Conservation (phyloP, 192 early-diverging fungal species). For the Podila clonocystis region DNA sequence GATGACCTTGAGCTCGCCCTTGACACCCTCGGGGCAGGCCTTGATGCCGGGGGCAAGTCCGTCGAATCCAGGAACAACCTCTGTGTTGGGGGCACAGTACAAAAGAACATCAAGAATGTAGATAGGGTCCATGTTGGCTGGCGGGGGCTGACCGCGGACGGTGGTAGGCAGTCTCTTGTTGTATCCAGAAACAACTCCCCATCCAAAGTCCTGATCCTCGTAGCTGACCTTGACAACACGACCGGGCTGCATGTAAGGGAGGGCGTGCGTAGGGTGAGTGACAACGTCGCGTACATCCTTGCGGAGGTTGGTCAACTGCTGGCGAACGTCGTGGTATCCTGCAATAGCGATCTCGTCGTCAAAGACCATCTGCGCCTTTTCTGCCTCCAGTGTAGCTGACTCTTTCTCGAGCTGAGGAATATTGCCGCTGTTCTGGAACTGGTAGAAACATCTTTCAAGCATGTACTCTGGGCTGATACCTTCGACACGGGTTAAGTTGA, state of each 20-base stretch:
- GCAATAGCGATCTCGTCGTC: slow-evolving; percentile 75
- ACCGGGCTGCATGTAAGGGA: slow-evolving; percentile 89
- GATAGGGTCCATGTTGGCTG: slow-evolving; percentile 52
- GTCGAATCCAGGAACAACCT: slow-evolving; percentile 56
- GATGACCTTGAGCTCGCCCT: slow-evolving; percentile 69
- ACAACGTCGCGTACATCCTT: slow-evolving; percentile 80
- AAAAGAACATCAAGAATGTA: slow-evolving; percentile 91
- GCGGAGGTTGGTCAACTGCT: slow-evolving; percentile 71
- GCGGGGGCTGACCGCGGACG: slow-evolving; percentile 19
- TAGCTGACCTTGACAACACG: slow-evolving; percentile 75
- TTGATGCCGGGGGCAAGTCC: slow-evolving; percentile 56
- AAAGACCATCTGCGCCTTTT: slow-evolving; percentile 65
- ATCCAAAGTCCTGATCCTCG: slow-evolving; percentile 85
- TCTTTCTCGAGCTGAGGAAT: slow-evolving; percentile 83
- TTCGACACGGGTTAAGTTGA: slow-evolving; percentile 95
- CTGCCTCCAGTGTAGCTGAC: slow-evolving; percentile 60
- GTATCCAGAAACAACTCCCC: slow-evolving; percentile 81
- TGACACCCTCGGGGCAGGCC: slow-evolving; percentile 64
- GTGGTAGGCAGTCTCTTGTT: slow-evolving; percentile 45
- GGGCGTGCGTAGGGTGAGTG: slow-evolving; percentile 81
- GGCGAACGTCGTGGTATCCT: slow-evolving; percentile 80
- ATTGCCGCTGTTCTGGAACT: slow-evolving; percentile 89
- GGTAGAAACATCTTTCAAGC: slow-evolving; percentile 90
- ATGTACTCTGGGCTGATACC: slow-evolving; percentile 93
- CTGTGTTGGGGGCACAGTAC: slow-evolving; percentile 76